Evolutionary conservation across 2,329 filamentous ascomycete genomes (phyloP).

Genomic region (Aspergillus fijiensis): DNA sequence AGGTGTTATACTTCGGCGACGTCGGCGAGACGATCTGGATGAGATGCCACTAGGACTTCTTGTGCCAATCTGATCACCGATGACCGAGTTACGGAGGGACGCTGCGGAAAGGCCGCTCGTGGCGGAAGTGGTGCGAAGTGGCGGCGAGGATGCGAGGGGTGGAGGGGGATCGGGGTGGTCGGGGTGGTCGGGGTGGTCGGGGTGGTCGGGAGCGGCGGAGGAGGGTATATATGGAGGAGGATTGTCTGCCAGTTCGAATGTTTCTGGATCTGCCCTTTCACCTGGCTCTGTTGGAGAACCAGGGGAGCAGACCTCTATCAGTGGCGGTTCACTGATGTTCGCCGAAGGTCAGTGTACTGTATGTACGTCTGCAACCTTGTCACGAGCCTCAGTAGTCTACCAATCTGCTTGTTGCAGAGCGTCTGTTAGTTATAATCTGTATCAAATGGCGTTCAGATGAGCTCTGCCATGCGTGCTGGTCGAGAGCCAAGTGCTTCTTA

Average conservation of each 20-base stretch:
- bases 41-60: conserved; percentile 14
- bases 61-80: conserved; percentile 12
- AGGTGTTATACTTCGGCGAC: conserved; percentile 33
- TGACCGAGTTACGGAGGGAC: conserved; percentile 15
- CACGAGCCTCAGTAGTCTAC: conserved; percentile 3
- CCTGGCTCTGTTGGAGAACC: conserved; percentile 47
- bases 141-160: conserved; percentile 51
- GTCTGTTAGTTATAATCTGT: not conserved
- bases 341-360: conserved; percentile 16
- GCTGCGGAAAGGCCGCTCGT: conserved; percentile 27
- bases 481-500: conserved; percentile 4
- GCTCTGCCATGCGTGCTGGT: not conserved
- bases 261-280: conserved; percentile 44
- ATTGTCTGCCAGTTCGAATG: conserved; percentile 73
- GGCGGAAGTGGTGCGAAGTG: conserved; percentile 21
- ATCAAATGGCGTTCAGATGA: not conserved
- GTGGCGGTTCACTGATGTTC: conserved; percentile 32
- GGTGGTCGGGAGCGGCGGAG: conserved; percentile 67
- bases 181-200: conserved; percentile 67
- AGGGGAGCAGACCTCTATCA: conserved; percentile 44
- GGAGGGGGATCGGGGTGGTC: conserved; percentile 62
- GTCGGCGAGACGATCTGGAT: conserved; percentile 27
- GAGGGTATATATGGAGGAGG: conserved; percentile 55
- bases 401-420: not conserved
- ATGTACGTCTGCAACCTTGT: conserved; percentile 15